Evolutionary conservation across 2,329 filamentous ascomycete species (phyloP), one percentile per base, ranked within the genome.

Genomic region (Phyllosticta citrichinensis): DNA sequence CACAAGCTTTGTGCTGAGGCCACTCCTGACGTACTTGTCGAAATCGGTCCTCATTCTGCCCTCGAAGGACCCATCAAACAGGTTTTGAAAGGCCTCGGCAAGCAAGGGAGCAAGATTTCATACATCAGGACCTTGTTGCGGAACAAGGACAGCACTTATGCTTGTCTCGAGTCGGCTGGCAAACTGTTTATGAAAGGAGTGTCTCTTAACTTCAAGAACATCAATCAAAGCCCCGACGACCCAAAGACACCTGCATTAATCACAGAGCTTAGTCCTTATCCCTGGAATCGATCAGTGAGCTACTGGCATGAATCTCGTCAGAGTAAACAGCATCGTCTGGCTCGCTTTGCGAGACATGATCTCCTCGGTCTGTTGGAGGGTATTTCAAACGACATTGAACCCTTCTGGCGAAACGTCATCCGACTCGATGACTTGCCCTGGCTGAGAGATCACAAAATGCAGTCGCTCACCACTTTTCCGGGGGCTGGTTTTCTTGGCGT

Each of bases 31-130:
- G 35, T 62, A 9, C 30, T 63, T 6, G 25, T 70, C n/a, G 69
- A 71, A 52, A 62, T 70, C 14, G 70, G 70, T 1, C 70, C 70
- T 9, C 70, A 73, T 57, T 65, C 70, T 0, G 70, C 68, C 2
- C 61, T 73, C 1, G 65, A 67, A 52, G 66, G 68, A 1, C 68
- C 57, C 17, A 30, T 60, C 54, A 63, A 63, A 35, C 57, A 63
- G 55, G 56, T 33, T 10, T 3, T 63, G 51, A 56, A 58, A 4
- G 51, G 24, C 9, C 47, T 60, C 3, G 60, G 56, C 30, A 59
- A 61, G 52, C 67, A 14, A 5, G 24, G 17, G 17, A 57, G 12
- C 33, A 55, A 55, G 25, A 56, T 56, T 2, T 53, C 52, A 20
- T 62, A 62, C 56, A 8, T 58, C 17, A 25, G 40, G 5, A 52